Conservation (phyloP, 805 yeast species). For the Saturnispora saitoi region DNA sequence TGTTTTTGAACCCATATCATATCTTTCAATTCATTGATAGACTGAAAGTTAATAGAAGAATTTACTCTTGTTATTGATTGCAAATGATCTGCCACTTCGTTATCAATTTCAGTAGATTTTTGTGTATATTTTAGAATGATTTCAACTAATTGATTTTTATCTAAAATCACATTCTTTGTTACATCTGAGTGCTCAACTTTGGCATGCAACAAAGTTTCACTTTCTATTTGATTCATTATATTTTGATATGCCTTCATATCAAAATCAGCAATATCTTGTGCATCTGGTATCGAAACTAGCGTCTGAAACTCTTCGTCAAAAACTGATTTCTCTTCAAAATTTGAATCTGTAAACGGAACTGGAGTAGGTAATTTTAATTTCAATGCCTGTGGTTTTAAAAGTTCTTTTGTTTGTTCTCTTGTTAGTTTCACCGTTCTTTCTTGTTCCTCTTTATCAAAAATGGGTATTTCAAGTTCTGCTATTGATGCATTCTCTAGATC, state of each 20-base stretch:
- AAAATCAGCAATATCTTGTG: not conserved
- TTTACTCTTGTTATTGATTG: not conserved
- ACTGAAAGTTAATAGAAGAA: not conserved
- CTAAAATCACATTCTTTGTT: not conserved
- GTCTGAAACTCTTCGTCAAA: slow-evolving; percentile 1
- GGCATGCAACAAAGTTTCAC: not conserved
- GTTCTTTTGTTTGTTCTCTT: not conserved
- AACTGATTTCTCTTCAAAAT: not conserved
- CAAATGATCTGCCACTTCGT: not conserved
- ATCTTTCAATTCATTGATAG: not conserved
- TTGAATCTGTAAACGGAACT: not conserved
- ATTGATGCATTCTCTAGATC: not conserved
- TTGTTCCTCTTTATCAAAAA: not conserved
- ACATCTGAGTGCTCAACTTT: not conserved
- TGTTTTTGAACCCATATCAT: slow-evolving; percentile 7
- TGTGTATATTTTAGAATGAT: slow-evolving; percentile 4
- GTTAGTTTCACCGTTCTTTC: not conserved
- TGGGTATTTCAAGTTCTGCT: not conserved
- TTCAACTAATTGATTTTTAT: not conserved
- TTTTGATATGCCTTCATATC: slow-evolving; percentile 5
- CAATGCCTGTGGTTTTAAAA: not conserved
- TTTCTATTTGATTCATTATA: not conserved
- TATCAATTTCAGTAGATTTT: slow-evolving; percentile 1
- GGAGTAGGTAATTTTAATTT: slow-evolving; percentile 3
- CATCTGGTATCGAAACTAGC: slow-evolving; percentile 1